phyloP scores from a whole-genome alignment of 1,284 basidiomycete genomes.

The Cryptococcus floricola region DNA sequence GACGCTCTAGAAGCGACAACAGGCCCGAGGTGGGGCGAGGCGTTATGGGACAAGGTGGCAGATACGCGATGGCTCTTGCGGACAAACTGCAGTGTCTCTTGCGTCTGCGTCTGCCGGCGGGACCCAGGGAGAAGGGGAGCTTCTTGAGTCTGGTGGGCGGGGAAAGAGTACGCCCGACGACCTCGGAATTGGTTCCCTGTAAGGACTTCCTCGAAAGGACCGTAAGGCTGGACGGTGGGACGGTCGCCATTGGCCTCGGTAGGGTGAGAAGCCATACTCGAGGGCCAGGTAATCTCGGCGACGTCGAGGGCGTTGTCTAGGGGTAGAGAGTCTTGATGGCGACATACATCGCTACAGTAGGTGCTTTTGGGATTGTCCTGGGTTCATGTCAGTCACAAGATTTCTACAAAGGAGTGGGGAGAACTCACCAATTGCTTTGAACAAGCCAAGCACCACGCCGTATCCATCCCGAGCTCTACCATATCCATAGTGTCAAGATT shows the following conservation, averaged over 20 bases:
- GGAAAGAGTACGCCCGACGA: constrained; percentile 45
- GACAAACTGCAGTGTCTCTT: constrained; percentile 25
- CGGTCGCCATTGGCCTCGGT: background rate
- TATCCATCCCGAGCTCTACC: constrained; percentile 29
- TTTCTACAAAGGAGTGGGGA: background rate
- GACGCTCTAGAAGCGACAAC: background rate
- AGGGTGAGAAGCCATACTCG: background rate
- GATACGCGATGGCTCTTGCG: constrained; percentile 24
- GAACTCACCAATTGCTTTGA: constrained; percentile 39
- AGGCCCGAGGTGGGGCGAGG: background rate
- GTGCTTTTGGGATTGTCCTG: constrained; percentile 35
- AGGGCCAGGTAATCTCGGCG: constrained; percentile 24
- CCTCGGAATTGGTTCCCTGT: constrained; percentile 18
- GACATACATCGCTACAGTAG: constrained; percentile 42
- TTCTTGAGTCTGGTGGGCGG: constrained; percentile 22
- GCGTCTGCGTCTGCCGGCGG: constrained; percentile 13
- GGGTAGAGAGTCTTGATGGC: constrained; percentile 24
- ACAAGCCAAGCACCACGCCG: constrained; percentile 33
- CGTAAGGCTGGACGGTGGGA: constrained; percentile 9
- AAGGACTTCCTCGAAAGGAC: background rate
- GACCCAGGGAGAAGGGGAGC: constrained; percentile 8
- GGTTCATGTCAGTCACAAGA: background rate
- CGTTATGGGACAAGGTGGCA: background rate
- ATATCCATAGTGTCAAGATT: constrained; percentile 1
- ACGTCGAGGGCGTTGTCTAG: background rate